A percentile compares a stretch with the other conserved stretches of the same genome.
These are phyloP conservation scores for Afroboletus lepidellus DNA, from an alignment of 1,284 basidiomycete species.

Conservation along the genomic window DNA sequence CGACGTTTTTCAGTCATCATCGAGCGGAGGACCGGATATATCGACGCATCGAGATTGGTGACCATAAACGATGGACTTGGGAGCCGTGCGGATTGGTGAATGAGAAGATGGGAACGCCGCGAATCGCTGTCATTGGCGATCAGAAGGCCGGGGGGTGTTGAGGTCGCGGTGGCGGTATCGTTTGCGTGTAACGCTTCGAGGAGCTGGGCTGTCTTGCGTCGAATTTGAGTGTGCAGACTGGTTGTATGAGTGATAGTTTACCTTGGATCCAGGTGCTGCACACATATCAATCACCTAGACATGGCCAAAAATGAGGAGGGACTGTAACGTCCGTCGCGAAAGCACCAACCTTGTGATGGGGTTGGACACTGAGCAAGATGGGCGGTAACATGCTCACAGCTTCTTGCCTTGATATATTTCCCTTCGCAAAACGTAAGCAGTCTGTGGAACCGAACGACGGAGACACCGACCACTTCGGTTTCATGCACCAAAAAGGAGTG, in stretches of 20 bases:
- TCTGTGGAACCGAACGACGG: background rate
- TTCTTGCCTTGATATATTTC: constrained; percentile 95
- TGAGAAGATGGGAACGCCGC: constrained; percentile 94
- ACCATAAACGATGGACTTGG: constrained; percentile 93
- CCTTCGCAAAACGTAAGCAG: constrained; percentile 45
- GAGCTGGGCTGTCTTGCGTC: constrained; percentile 77
- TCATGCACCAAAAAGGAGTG: constrained; percentile 97
- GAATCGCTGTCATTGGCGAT: constrained; percentile 92
- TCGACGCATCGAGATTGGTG: constrained; percentile 94
- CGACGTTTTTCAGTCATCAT: constrained; percentile 18
- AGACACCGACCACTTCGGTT: constrained; percentile 82
- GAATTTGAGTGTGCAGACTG: background rate
- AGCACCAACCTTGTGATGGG: constrained; percentile 72
- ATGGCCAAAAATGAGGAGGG: constrained; percentile 3
- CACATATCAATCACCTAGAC: constrained; percentile 93
- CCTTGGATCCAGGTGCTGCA: constrained; percentile 98
- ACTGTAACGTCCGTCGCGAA: background rate
- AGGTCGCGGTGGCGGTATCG: constrained; percentile 57
- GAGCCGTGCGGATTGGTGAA: constrained; percentile 95
- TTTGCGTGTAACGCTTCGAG: constrained; percentile 84
- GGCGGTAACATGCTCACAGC: constrained; percentile 99
- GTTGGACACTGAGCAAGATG: constrained; percentile 90
- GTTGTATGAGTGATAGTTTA: constrained; percentile 40
- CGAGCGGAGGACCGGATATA: constrained; percentile 72
- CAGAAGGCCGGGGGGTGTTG: constrained; percentile 74